Percentiles rank a stretch among this genome's conserved stretches.
Conservation (phyloP, 148 eudicot species). For the Camellia sinensis region DNA sequence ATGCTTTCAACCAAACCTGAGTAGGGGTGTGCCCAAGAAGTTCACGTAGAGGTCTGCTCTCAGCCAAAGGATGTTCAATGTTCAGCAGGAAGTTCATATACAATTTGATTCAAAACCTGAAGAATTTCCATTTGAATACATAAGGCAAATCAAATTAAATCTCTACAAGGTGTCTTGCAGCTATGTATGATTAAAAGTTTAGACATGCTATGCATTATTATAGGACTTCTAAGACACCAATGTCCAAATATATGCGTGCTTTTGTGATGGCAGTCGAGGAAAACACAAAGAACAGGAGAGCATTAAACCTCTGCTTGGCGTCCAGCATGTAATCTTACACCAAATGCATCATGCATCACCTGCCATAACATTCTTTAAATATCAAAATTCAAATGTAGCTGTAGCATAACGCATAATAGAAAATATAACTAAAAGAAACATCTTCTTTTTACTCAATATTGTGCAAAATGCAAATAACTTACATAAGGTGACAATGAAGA, state of each 20-base stretch:
- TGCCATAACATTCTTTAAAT: conserved; percentile 30
- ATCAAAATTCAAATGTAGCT: conserved; percentile 1
- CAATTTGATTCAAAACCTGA: conserved; percentile 85
- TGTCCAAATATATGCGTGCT: background rate
- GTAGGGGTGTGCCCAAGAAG: conserved; percentile 93
- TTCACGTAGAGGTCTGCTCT: conserved; percentile 82
- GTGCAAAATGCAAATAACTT: background rate
- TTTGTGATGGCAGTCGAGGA: background rate
- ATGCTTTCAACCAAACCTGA: conserved; percentile 45
- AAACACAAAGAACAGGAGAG: background rate
- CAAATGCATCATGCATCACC: conserved; percentile 96
- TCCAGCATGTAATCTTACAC: conserved; percentile 87
- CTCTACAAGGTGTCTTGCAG: background rate
- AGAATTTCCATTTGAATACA: conserved; percentile 13
- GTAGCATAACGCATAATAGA: background rate
- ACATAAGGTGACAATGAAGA: background rate
- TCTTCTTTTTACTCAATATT: background rate
- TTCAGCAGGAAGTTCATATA: conserved; percentile 82
- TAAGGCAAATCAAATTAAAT: background rate
- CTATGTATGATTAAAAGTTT: background rate
- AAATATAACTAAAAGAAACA: background rate
- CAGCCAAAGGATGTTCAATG: conserved; percentile 91
- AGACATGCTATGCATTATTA: background rate
- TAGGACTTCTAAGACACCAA: background rate
- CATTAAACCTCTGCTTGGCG: conserved; percentile 80